Evolutionary conservation across 139 green algal genomes (phyloP).

Genomic region (Chlamydomonas incerta): DNA sequence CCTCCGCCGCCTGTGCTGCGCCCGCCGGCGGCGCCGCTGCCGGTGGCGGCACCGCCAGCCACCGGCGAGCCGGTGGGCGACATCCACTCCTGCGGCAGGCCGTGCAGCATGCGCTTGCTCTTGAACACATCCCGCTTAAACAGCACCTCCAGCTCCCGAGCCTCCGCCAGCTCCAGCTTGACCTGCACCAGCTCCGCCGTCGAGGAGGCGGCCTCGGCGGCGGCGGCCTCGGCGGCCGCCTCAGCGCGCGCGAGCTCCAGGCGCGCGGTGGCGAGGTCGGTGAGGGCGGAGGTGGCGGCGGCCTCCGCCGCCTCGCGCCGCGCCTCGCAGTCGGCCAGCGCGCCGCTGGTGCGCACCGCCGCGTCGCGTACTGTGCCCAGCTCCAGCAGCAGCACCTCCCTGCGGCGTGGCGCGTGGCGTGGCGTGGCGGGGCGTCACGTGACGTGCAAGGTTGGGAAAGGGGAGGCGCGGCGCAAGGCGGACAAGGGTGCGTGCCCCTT

Average conservation of each 20-base stretch:
- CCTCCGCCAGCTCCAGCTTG: neutral
- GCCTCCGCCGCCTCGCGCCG: neutral
- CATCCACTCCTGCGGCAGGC: neutral
- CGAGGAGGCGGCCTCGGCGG: neutral
- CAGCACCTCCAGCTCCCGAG: conserved; percentile 14
- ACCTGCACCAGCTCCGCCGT: neutral
- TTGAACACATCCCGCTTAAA: neutral
- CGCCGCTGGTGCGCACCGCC: neutral
- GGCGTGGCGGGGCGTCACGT: too few species aligned
- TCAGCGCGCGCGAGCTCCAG: neutral
- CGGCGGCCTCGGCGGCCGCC: neutral
- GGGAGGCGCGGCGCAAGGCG: too few species aligned
- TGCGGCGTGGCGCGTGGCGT: too few species aligned
- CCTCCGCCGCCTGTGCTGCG: too few species aligned
- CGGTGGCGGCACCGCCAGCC: too few species aligned
- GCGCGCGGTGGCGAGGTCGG: neutral
- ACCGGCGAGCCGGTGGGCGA: neutral
- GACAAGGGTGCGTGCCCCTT: too few species aligned
- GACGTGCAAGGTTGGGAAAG: too few species aligned
- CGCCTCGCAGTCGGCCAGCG: conserved; percentile 7
- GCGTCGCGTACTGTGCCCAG: conserved; percentile 2
- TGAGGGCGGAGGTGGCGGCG: neutral
- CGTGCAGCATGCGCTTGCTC: neutral
- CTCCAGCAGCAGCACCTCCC: neutral
- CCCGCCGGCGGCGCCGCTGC: too few species aligned